Evolutionary conservation across 176 grass and related monocot genomes (phyloP), one percentile per base, ranked within the genome.

Genomic region (Rhynchospora breviuscula): DNA sequence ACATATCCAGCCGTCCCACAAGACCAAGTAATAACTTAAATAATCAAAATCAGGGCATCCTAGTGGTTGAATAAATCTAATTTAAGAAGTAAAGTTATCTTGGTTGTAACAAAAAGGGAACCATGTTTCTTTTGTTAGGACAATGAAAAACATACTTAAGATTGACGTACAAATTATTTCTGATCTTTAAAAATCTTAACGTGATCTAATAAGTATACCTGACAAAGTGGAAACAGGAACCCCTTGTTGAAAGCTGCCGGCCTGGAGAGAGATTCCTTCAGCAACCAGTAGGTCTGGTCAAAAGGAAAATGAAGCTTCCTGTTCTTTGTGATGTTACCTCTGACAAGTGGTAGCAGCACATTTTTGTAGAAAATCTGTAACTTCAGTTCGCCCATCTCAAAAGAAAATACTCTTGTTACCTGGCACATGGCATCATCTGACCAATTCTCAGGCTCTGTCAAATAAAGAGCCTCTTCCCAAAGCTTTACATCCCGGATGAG

Each of bases 371-470:
- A 98, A 29, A 78, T 78, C 10, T 90, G 86, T 3, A 87, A 91
- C 5, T 88, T 91, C 79, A 90, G 93, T 0, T 63, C 81, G 7
- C 62, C 91, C 96, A 98, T 90, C 81, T 95, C 93, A 49, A 91
- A 98, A 71, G 96, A 91, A 84, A 98, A 98, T 33, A 98, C 84
- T 47, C 83, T 88, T 51, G 93, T 98, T 31, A 93, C 92, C 79
- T 98, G 96, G 85, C 90, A 95, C 59, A 98, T 85, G 13, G 96
- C 96, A 54, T 91, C 91, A 43, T 92, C 92, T 10, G 96, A 98
- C 93, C 96, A 98, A 74, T 95, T 87, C 74, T 91, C 87, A 25
- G 96, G 92, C 76, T 95, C 88, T 10, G 93, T 98, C 73, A 98
- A 40, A 85, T 93, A 90, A 57, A 98, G 74, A 33, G 93, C 89